Evolutionary conservation across 768 basidiomycete genomes (phyloP).

Genomic region (Wakefieldia striispora): DNA sequence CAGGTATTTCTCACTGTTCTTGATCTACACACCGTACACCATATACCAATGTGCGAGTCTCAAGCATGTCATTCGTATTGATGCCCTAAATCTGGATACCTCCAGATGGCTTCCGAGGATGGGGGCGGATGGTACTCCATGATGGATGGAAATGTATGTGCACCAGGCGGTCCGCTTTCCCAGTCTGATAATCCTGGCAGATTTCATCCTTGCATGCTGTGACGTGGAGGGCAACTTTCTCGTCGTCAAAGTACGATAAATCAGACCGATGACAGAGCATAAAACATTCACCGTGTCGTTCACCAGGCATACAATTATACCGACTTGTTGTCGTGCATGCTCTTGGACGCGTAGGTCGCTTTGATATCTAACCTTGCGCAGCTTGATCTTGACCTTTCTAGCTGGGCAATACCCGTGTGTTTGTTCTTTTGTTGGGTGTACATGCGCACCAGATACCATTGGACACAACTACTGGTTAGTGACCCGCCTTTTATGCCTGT

Average conservation of each 20-base stretch:
- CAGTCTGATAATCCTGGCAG: slow-evolving; percentile 36
- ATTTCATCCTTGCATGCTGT: slow-evolving; percentile 72
- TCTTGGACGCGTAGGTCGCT: slow-evolving; percentile 73
- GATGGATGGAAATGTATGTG: slow-evolving; percentile 88
- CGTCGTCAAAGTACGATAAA: slow-evolving; percentile 60
- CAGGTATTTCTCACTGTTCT: slow-evolving; percentile 78
- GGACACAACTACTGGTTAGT: slow-evolving; percentile 76
- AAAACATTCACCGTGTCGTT: background rate
- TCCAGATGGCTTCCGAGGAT: slow-evolving; percentile 80
- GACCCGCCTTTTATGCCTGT: background rate
- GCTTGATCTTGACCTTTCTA: slow-evolving; percentile 24
- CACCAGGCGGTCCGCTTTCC: background rate
- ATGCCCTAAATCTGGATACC: background rate
- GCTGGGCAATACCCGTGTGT: slow-evolving; percentile 89
- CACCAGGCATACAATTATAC: slow-evolving; percentile 79
- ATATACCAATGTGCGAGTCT: slow-evolving; percentile 72
- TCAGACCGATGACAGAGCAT: background rate
- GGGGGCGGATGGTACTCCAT: slow-evolving; percentile 65
- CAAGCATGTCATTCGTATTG: background rate
- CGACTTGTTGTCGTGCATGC: slow-evolving; percentile 84
- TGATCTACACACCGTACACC: slow-evolving; percentile 83
- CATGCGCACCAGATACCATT: slow-evolving; percentile 76
- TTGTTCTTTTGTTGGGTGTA: slow-evolving; percentile 82
- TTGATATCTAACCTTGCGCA: background rate
- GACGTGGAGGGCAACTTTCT: slow-evolving; percentile 90